Conservation (phyloP, 2,329 filamentous ascomycete species). For the Cytospora chrysosperma region DNA sequence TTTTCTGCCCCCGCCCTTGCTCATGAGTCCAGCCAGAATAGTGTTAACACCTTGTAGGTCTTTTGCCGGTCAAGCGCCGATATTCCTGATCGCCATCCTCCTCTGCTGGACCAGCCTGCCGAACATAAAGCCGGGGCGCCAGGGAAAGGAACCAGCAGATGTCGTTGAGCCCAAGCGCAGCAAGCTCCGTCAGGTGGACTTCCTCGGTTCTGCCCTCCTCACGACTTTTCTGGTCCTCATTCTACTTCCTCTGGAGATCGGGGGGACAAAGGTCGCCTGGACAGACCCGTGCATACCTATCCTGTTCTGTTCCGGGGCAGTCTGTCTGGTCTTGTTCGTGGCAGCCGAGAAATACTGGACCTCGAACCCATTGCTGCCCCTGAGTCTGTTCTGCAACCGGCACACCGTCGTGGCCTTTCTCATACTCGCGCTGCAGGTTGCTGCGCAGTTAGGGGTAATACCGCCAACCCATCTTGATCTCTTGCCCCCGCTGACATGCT, state of each 20-base stretch:
- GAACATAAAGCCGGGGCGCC: conserved; percentile 15
- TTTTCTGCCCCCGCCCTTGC: neutral
- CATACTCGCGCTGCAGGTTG: conserved; percentile 52
- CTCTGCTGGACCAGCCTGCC: conserved; percentile 39
- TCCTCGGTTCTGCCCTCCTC: conserved; percentile 52
- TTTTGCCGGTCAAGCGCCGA: conserved; percentile 56
- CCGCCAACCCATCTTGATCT: neutral
- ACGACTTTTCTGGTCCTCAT: conserved; percentile 37
- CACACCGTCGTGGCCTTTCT: conserved; percentile 54
- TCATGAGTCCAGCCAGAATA: neutral
- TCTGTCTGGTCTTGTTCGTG: conserved; percentile 36
- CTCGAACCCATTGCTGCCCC: conserved; percentile 57
- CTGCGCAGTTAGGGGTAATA: conserved; percentile 55
- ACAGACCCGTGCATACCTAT: conserved; percentile 35
- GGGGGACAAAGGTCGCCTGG: conserved; percentile 40
- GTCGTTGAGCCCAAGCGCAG: conserved; percentile 26
- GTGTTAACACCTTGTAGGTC: conserved; percentile 40
- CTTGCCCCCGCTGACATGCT: neutral
- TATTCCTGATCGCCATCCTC: conserved; percentile 50
- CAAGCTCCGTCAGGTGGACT: conserved; percentile 55
- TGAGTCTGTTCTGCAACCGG: conserved; percentile 51
- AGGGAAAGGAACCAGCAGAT: conserved; percentile 9
- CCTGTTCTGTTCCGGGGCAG: conserved; percentile 32
- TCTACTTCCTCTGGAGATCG: conserved; percentile 41
- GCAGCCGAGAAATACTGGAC: conserved; percentile 39